Base-by-base conservation (phyloP, 306 rosid species). In the Cucumis melo region DNA sequence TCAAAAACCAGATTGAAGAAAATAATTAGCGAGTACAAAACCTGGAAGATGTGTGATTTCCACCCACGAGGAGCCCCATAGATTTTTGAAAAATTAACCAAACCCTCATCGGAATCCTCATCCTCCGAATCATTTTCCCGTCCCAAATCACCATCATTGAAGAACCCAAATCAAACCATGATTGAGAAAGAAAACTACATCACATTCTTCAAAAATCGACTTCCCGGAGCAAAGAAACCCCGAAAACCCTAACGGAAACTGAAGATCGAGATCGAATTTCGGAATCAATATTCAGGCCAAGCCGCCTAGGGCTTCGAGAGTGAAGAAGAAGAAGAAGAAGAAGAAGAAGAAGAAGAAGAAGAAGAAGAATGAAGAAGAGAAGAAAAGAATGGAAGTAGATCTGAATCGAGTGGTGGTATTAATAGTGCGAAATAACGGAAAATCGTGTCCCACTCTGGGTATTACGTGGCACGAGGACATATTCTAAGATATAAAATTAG, bases 21-120 rank as follows among this genome's bases (percentile, higher is more conserved):
- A 4, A 44, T 63, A 39, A 19, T 56, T 91, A 93, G 85, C 97
- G 97, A 87, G 97, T 78, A 73, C 97, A 93, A 87, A 93, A 93
- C 88, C 98, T 91, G 90, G 92, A 90, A 48, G 97, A 88, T 44
- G 96, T 91, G 84, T 91, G 98, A 70, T 90, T 93, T 14, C 96
- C 97, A 91, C 93, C 96, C 96, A 91, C 94, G 92, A 93, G 98
- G 93, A 91, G 81, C 7, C 83, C 96, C 86, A 87, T 88, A 68
- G 97, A 85, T 36, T 82, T 91, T 87, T 91, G 96, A 59, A 91
- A 83, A 74, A 90, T 91, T 86, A 91, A 84, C 94, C 92, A 91
- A 24, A 88, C 94, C 83, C 88, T 82, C 24, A 71, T 85, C 8
- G 91, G 88, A 78, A 81, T 71, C 63, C 86, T 86, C 16, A 70